A percentile compares a stretch with the other conserved stretches of the same genome.
Evolutionary conservation across 1,139 yeast genomes (phyloP).

Genomic region (Oligophagozyma castellii): DNA sequence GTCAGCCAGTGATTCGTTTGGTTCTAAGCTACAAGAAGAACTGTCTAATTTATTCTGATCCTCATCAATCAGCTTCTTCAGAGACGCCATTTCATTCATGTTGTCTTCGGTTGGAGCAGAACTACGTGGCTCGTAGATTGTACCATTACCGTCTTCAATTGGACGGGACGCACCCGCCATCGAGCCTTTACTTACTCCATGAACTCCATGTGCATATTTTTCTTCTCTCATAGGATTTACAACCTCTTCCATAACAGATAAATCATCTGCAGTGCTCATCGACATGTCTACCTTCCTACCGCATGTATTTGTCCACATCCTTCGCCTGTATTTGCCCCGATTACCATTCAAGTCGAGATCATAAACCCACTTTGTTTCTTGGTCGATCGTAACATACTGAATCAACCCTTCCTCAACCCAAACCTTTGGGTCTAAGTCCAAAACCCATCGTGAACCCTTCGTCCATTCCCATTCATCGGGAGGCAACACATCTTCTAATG

Average conservation of each 20-base stretch:
- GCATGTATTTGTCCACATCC: conserved; percentile 40
- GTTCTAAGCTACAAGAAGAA: too few species aligned
- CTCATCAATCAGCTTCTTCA: too few species aligned
- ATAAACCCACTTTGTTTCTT: conserved; percentile 70
- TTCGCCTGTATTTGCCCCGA: conserved; percentile 31
- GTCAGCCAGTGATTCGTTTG: too few species aligned
- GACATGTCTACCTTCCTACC: conserved; percentile 11
- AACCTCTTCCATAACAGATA: conserved; percentile 6
- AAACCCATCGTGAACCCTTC: conserved; percentile 35
- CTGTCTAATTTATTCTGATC: too few species aligned
- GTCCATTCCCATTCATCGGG: conserved; percentile 47
- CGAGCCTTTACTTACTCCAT: conserved; percentile 15
- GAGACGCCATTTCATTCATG: too few species aligned
- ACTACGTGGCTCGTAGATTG: too few species aligned
- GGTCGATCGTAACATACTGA: conserved; percentile 45
- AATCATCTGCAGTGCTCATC: conserved; percentile 5
- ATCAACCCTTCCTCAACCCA: conserved; percentile 47
- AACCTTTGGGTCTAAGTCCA: conserved; percentile 42
- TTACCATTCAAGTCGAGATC: conserved; percentile 30
- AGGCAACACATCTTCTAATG: conserved; percentile 32
- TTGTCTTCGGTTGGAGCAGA: too few species aligned
- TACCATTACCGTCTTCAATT: too few species aligned
- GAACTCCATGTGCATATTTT: conserved; percentile 5
- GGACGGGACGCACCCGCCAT: conserved; percentile 12
- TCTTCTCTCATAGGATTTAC: conserved; percentile 10